phyloP scores from a whole-genome alignment of 805 yeast species.

The Candida maesae region DNA sequence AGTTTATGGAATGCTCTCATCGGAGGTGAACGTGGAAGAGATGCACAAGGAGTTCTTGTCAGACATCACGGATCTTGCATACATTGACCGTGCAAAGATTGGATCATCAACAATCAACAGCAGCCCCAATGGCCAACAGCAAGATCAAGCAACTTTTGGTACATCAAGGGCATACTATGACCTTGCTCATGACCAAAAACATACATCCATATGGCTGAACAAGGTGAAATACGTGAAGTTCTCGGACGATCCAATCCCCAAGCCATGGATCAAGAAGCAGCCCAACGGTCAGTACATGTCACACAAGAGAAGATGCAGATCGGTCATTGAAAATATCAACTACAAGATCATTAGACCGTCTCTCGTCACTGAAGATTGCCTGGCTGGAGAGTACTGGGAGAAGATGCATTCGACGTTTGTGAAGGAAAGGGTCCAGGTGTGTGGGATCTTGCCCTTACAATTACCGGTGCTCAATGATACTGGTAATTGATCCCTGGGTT shows the following conservation, averaged over 20 bases:
- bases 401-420: background rate
- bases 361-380: background rate
- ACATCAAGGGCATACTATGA: constrained; percentile 21
- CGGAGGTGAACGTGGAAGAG: constrained; percentile 37
- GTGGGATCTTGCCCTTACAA: background rate
- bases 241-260: constrained; percentile 61
- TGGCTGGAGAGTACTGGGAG: background rate
- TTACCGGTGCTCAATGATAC: too few relatives aligned
- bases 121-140: too few relatives aligned
- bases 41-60: constrained; percentile 30
- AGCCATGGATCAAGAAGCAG: constrained; percentile 50
- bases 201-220: constrained; percentile 19
- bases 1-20: constrained; percentile 47
- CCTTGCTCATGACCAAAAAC: too few relatives aligned
- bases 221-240: constrained; percentile 51
- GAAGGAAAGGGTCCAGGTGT: background rate
- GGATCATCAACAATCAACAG: too few relatives aligned
- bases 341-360: background rate
- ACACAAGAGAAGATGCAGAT: constrained; percentile 19
- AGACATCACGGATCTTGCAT: constrained; percentile 2
- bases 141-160: too few relatives aligned
- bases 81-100: background rate
- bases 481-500: too few relatives aligned
- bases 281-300: constrained; percentile 13
- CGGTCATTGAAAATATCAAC: too few relatives aligned